Evolutionary conservation across 2,329 filamentous ascomycete genomes (phyloP), one percentile per base, ranked within the genome.

Genomic region (Talaromyces piceae): DNA sequence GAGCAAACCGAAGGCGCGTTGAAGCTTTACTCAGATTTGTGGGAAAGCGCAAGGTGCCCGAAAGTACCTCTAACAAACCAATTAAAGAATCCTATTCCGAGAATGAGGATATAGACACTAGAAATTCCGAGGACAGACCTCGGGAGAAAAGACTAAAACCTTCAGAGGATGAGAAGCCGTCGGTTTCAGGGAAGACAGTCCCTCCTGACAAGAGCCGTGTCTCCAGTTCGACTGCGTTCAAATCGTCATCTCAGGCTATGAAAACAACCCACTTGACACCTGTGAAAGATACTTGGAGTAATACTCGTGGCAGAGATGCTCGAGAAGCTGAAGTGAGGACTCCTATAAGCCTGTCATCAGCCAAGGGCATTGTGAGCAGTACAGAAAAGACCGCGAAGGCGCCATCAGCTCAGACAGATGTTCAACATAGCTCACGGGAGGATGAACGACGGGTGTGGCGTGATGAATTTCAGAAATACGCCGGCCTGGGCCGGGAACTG

Each of bases 1-100:
- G 73, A 58, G 62, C 70, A 37, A 74, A 76, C 58, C 65, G 67
- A 39, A 72, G 71, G 49, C 70, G 72, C n/a, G 69, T 80, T 27
- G 71, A 74, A 53, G 69, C 62, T 27, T 62, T 75, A 16, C 63
- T 75, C 18, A 73, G 70, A 57, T 71, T 75, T 45, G 66, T 67
- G 22, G 64, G 63, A 37, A 72, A 71, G 58, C 64, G 57, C 47
- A 71, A 64, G 59, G 25, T 54, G 4, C 54, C 58, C 39, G 56
- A n/a, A n/a, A 46, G 37, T 28, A 4, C 41, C 45, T n/a, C 47
- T 22, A 39, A 43, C 8, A 46, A 28, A 37, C 13, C 47, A 23
- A 26, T 20, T 4, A 53, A 43, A 27, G 47, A 49, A 33, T 41
- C 46, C 4, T 23, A 49, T 41, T 52, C 50, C 27, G 47, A 27